Conservation (phyloP, 106 monocot species). For the Xerophyta viscosa region DNA sequence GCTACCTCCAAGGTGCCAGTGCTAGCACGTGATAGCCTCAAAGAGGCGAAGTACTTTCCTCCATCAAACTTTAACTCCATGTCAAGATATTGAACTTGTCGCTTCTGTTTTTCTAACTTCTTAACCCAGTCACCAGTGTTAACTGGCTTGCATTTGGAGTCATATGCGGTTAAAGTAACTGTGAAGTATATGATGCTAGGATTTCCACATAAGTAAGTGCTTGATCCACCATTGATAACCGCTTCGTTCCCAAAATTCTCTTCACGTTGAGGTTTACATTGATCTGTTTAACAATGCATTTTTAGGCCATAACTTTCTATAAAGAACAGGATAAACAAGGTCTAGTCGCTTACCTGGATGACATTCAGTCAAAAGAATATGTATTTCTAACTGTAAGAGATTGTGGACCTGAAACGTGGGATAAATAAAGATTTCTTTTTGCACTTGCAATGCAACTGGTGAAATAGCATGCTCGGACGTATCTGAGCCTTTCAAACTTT, state of each 20-base stretch:
- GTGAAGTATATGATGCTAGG: slow-evolving; percentile 52
- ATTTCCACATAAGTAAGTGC: slow-evolving; percentile 69
- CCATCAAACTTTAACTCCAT: slow-evolving; percentile 58
- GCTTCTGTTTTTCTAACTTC: slow-evolving; percentile 55
- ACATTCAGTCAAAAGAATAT: slow-evolving; percentile 45
- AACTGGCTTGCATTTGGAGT: slow-evolving; percentile 60
- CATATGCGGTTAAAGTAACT: slow-evolving; percentile 44
- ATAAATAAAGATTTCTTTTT: slow-evolving; percentile 77
- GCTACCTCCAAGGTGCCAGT: slow-evolving; percentile 69
- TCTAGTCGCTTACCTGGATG: slow-evolving; percentile 41
- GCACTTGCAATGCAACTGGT: slow-evolving; percentile 52
- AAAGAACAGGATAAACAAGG: too few relatives aligned
- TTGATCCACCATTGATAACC: slow-evolving; percentile 51
- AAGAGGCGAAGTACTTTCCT: slow-evolving; percentile 49
- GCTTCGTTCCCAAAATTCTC: slow-evolving; percentile 40
- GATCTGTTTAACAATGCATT: slow-evolving; percentile 30
- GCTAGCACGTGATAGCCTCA: slow-evolving; percentile 63
- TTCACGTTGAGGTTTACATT: slow-evolving; percentile 4
- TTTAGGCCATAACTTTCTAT: neutral
- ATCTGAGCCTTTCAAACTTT: slow-evolving; percentile 27
- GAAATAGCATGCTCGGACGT: slow-evolving; percentile 16
- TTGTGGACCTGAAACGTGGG: slow-evolving; percentile 74
- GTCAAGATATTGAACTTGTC: slow-evolving; percentile 52
- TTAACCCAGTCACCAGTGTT: slow-evolving; percentile 63
- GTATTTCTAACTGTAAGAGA: slow-evolving; percentile 59